A percentile compares a stretch with the other conserved stretches of the same genome.
Evolutionary conservation across 202 grass and related monocot genomes (phyloP).

Genomic region (Panicum hallii): DNA sequence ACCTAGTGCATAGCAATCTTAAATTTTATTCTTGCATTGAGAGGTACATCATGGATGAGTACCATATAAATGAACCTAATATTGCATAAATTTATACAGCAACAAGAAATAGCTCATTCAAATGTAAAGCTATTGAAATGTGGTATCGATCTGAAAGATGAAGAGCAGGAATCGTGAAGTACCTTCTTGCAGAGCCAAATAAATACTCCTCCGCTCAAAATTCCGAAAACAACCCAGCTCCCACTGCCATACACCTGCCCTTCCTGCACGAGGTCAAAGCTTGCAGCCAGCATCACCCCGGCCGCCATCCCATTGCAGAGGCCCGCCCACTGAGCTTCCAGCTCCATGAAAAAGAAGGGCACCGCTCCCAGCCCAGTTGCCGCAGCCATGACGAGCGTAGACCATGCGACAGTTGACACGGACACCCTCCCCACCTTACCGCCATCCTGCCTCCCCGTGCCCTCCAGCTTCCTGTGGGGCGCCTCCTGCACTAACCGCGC

Average conservation of each 20-base stretch:
- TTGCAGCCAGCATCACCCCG: constrained; percentile 91
- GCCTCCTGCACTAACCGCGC: constrained; percentile 53
- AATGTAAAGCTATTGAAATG: neutral
- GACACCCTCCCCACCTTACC: constrained; percentile 65
- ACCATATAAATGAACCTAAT: neutral
- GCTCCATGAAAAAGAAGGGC: constrained; percentile 94
- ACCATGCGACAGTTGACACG: constrained; percentile 79
- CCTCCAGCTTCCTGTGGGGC: constrained; percentile 64
- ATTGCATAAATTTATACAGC: neutral
- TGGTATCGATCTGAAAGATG: neutral
- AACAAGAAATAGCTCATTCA: neutral
- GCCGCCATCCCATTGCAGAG: constrained; percentile 88
- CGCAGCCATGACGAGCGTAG: constrained; percentile 85
- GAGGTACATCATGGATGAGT: neutral
- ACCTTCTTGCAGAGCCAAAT: constrained; percentile 99
- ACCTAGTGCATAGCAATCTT: neutral
- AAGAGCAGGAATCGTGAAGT: constrained; percentile 1
- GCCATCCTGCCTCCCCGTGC: constrained; percentile 52
- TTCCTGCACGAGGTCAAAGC: constrained; percentile 94
- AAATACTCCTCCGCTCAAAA: constrained; percentile 84
- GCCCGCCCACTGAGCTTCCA: constrained; percentile 85
- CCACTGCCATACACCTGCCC: constrained; percentile 85
- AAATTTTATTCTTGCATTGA: neutral
- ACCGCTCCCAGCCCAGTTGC: constrained; percentile 81
- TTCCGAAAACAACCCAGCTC: constrained; percentile 87